Percentiles rank a stretch among this genome's conserved stretches.
phyloP scores from a whole-genome alignment of 1,284 basidiomycete genomes.

The Rhizoctonia solani region DNA sequence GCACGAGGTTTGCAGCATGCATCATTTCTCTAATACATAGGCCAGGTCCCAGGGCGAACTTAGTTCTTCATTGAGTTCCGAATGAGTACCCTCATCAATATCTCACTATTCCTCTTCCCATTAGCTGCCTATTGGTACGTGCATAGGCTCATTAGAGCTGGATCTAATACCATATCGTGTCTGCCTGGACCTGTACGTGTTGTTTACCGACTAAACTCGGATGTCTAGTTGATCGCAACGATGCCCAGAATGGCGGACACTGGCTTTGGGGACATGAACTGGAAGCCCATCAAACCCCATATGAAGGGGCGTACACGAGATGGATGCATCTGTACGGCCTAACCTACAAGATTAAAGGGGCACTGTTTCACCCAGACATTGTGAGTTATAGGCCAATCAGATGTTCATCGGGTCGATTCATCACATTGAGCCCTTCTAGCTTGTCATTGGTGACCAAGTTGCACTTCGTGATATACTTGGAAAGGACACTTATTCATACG shows the following conservation, averaged over 20 bases:
- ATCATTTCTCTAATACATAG: too few relatives aligned
- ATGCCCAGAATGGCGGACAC: conserved; percentile 15
- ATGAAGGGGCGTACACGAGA: background rate
- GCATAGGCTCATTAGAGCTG: too few relatives aligned
- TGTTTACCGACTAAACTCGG: too few relatives aligned
- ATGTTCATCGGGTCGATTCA: background rate
- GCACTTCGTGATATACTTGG: conserved; percentile 43
- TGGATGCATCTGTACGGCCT: conserved; percentile 28
- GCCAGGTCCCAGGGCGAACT: too few relatives aligned
- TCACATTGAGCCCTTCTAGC: conserved; percentile 39
- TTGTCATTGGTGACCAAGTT: conserved; percentile 43
- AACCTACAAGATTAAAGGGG: conserved; percentile 34
- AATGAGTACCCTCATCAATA: too few relatives aligned
- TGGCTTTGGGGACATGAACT: conserved; percentile 32
- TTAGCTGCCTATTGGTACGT: too few relatives aligned
- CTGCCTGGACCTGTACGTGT: too few relatives aligned
- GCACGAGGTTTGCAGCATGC: too few relatives aligned
- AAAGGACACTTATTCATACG: conserved; percentile 42
- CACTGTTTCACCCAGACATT: conserved; percentile 33
- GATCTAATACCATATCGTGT: too few relatives aligned
- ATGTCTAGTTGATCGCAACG: too few relatives aligned
- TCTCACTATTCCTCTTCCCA: too few relatives aligned
- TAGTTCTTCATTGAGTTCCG: too few relatives aligned
- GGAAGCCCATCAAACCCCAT: background rate
- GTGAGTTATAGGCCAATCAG: conserved; percentile 11